phyloP scores from a whole-genome alignment of 2,329 filamentous ascomycete species.

The Cercospora nicotianae region DNA sequence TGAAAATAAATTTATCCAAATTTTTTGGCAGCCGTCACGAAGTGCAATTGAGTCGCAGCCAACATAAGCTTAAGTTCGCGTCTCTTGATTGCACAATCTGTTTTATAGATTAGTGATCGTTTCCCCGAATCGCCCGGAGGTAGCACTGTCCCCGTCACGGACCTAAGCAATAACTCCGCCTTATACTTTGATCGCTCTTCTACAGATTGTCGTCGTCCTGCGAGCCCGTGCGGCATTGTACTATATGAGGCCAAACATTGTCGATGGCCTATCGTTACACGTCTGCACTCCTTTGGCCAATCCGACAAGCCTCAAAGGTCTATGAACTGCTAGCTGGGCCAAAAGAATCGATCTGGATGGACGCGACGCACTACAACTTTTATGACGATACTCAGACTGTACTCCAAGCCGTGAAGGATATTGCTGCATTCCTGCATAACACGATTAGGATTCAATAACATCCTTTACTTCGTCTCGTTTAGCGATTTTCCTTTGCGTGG shows the following conservation, averaged over 20 bases:
- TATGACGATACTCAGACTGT: not conserved
- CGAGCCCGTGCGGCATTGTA: not conserved
- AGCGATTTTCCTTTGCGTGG: no score
- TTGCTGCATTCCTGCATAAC: not conserved
- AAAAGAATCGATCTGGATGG: not conserved
- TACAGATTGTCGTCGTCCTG: not conserved
- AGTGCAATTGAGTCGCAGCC: no score
- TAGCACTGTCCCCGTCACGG: not conserved
- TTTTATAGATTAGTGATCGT: no score
- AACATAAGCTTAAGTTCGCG: no score
- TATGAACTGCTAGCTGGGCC: not conserved
- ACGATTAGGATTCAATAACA: not conserved
- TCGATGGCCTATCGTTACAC: not conserved
- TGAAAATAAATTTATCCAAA: no score
- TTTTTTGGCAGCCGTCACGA: no score
- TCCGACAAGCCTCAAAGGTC: not conserved
- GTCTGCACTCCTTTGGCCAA: not conserved
- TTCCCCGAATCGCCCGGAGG: no score
- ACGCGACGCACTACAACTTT: not conserved
- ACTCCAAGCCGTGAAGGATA: not conserved
- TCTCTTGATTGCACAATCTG: no score
- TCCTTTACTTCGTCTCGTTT: no score
- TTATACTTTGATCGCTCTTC: not conserved
- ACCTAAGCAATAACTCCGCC: not conserved
- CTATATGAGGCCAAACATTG: not conserved